Conservation (phyloP, 1,284 basidiomycete genomes). For the Binderoboletus segoi region DNA sequence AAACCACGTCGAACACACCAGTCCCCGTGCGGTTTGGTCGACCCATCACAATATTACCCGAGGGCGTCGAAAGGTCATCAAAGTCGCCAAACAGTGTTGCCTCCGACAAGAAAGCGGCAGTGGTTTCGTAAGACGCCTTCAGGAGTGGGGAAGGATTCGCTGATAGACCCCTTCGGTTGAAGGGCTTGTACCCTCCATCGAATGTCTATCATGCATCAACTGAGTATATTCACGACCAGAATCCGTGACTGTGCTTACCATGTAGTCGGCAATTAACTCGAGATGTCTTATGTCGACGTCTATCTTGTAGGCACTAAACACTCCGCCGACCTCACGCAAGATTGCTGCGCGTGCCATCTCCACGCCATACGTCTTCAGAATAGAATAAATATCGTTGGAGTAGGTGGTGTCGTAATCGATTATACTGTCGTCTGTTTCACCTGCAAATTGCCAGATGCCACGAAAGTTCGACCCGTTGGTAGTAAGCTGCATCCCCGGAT, state of each 20-base stretch:
- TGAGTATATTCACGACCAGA: constrained; percentile 5
- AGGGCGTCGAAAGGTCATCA: constrained; percentile 88
- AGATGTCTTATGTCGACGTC: constrained; percentile 94
- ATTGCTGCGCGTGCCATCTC: constrained; percentile 97
- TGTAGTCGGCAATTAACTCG: constrained; percentile 98
- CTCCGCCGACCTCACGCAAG: constrained; percentile 84
- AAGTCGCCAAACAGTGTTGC: constrained; percentile 94
- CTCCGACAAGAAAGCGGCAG: constrained; percentile 93
- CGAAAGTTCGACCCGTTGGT: constrained; percentile 92
- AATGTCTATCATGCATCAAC: constrained; percentile 69
- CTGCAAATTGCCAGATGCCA: constrained; percentile 89
- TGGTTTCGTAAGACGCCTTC: constrained; percentile 98
- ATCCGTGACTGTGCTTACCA: constrained; percentile 58
- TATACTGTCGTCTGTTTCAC: constrained; percentile 62
- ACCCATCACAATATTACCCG: constrained; percentile 91
- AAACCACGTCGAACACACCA: constrained; percentile 84
- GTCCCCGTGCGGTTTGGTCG: constrained; percentile 84
- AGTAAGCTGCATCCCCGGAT: constrained; percentile 52
- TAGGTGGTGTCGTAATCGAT: constrained; percentile 85
- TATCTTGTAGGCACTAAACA: constrained; percentile 98
- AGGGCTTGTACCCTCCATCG: constrained; percentile 96
- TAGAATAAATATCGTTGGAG: constrained; percentile 96
- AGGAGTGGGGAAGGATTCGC: constrained; percentile 91
- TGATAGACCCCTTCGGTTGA: constrained; percentile 94
- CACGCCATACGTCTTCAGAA: constrained; percentile 92